A percentile compares a stretch with the other conserved stretches of the same genome.
Evolutionary conservation across 192 early-diverging fungal species (phyloP).

Genomic region (Helicostylum pulchrum): DNA sequence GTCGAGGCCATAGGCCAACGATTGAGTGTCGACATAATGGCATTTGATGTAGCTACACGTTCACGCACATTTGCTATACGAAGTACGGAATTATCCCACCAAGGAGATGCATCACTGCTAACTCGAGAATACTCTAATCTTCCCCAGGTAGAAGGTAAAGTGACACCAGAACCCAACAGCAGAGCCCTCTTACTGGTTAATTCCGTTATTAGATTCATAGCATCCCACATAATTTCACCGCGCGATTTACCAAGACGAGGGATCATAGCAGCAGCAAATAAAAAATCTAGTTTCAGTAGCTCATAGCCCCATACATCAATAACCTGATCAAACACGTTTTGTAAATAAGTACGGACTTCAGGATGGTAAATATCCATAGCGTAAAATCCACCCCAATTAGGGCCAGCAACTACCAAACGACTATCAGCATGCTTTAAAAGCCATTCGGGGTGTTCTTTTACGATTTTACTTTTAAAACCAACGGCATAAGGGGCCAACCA

Average conservation of each 20-base stretch:
- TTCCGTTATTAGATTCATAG: constrained; percentile 37
- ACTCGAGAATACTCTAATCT: constrained; percentile 46
- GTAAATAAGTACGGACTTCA: constrained; percentile 36
- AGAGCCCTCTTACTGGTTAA: constrained; percentile 34
- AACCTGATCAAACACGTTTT: constrained; percentile 39
- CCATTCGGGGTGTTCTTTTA: constrained; percentile 43
- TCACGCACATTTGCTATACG: constrained; percentile 46
- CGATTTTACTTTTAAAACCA: constrained; percentile 34
- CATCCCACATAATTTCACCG: constrained; percentile 52
- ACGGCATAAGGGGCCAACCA: constrained; percentile 51
- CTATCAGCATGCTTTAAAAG: constrained; percentile 30
- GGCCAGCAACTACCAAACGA: constrained; percentile 19
- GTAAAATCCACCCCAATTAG: constrained; percentile 42
- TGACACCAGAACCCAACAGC: constrained; percentile 43
- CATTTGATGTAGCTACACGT: constrained; percentile 45
- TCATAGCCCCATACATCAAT: constrained; percentile 43
- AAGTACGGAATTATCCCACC: constrained; percentile 46
- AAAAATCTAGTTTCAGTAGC: constrained; percentile 47
- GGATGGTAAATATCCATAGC: constrained; percentile 46
- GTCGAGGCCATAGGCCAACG: constrained; percentile 41
- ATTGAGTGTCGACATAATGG: constrained; percentile 43
- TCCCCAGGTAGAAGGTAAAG: constrained; percentile 41
- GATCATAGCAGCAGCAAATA: constrained; percentile 46
- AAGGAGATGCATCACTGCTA: constrained; percentile 46
- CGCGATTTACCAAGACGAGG: constrained; percentile 43